Evolutionary conservation across 768 basidiomycete genomes (phyloP), one percentile per base, ranked within the genome.

Genomic region (Mycena polygramma): DNA sequence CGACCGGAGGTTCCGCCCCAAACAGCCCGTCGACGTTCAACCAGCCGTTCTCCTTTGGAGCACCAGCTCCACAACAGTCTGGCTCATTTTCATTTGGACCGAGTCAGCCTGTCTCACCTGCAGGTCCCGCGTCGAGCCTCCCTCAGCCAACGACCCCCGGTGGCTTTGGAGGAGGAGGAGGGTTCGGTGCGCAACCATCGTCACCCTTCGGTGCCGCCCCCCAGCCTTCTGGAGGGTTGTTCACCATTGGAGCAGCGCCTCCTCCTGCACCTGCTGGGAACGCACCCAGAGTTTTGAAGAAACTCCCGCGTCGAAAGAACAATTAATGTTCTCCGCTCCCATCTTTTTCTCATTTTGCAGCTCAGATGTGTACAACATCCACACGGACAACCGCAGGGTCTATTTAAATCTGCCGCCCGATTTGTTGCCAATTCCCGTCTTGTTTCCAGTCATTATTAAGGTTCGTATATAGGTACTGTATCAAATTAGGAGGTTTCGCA

Each of bases 161-260:
- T 13, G 81, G 81, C 45, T 90, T 89, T 67, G 84, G 85, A 65
- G 77, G 74, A 67, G 77, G 74, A 67, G 80, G 78, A 60, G 79
- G 82, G n/a, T 81, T 84, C 41, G 75, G 83, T n/a, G 75, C 84
- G 43, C 78, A 76, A 52, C 81, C 84, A 36, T 77, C 84, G 7
- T 84, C 84, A 45, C 84, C 86, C 11, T 90, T 90, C 70, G 81
- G 83, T 74, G 81, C 81, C 7, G 80, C 83, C 9, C n/a, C 53
- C 2, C 80, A 81, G 17, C 75, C 84, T 13, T 77, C 85, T 2
- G 82, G 80, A 22, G 82, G 82, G 10, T 69, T 91, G 43, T 91
- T 91, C 74, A 91, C 89, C 15, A 90, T 91, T 62, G 90, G 90
- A 37, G 82, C 90, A 55, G 84, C 87, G 2, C 86, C 90, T 30